Evolutionary conservation across 1,139 yeast genomes (phyloP).

Genomic region (Geotrichum citri-aurantii): DNA sequence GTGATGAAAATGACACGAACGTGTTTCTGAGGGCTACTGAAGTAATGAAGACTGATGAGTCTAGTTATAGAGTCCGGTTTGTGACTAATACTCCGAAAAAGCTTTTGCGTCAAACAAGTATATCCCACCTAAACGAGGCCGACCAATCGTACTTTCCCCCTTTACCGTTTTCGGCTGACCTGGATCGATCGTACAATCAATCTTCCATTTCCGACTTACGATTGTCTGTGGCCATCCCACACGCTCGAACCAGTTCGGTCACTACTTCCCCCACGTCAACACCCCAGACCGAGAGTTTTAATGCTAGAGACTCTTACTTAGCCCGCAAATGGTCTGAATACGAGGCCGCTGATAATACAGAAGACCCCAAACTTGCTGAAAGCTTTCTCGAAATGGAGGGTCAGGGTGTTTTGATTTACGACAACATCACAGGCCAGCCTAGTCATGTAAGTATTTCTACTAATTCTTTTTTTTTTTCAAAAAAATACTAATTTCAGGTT

Average conservation of each 20-base stretch:
- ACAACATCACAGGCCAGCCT: conserved; percentile 52
- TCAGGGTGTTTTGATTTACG: conserved; percentile 88
- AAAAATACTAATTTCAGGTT: conserved; percentile 8
- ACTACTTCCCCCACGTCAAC: conserved; percentile 6
- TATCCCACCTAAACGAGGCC: not conserved
- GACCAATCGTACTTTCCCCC: not conserved
- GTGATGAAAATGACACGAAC: conserved; percentile 56
- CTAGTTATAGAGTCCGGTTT: conserved; percentile 71
- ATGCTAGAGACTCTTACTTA: not conserved
- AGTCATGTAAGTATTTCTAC: conserved; percentile 43
- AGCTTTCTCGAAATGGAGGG: conserved; percentile 67
- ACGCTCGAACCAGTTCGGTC: not conserved
- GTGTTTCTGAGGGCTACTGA: conserved; percentile 68
- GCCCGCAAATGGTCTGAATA: not conserved
- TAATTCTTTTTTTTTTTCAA: not conserved
- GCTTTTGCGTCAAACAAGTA: not conserved
- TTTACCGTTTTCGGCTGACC: conserved; percentile 45
- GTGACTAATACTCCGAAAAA: conserved; percentile 26
- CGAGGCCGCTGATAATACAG: not conserved
- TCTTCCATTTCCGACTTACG: conserved; percentile 11
- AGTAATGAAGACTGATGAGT: conserved; percentile 67
- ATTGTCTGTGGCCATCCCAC: not conserved
- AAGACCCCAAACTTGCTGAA: not conserved
- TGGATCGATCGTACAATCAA: conserved; percentile 13
- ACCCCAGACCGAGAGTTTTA: not conserved